These are phyloP conservation scores for Colletotrichum viniferum DNA, from an alignment of 2,329 filamentous ascomycete species.

Conservation along the genomic window DNA sequence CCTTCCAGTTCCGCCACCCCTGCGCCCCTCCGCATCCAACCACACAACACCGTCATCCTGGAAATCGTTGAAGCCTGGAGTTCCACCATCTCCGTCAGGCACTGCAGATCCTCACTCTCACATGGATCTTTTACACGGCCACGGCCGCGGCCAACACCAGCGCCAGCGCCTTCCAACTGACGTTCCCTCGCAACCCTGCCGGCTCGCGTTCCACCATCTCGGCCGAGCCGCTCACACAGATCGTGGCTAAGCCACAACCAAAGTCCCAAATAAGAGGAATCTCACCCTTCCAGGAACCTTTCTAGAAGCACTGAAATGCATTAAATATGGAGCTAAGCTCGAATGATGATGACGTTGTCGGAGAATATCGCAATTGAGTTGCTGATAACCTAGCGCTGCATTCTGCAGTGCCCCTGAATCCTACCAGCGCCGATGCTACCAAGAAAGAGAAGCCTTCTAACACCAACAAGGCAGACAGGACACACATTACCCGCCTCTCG, in stretches of 20 bases:
- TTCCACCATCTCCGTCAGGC: not conserved
- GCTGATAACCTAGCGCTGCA: not conserved
- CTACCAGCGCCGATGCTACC: not conserved
- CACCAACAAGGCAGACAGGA: not conserved
- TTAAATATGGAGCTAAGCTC: not conserved
- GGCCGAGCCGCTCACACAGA: not conserved
- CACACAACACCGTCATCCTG: not conserved
- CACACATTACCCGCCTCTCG: not conserved
- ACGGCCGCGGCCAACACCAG: not conserved
- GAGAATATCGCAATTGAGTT: not conserved
- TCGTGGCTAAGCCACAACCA: not conserved
- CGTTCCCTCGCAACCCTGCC: not conserved
- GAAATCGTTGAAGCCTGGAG: not conserved
- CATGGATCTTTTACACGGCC: not conserved
- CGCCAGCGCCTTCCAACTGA: not conserved
- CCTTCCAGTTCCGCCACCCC: conserved; percentile 17
- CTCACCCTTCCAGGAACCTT: not conserved
- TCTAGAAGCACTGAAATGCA: not conserved
- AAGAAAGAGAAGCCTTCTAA: not conserved
- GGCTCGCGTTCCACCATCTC: not conserved
- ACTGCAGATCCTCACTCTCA: not conserved
- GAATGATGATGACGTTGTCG: not conserved
- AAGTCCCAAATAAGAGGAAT: not conserved
- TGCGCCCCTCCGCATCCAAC: not conserved
- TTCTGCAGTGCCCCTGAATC: not conserved